Evolutionary conservation across 805 yeast genomes (phyloP).

Genomic region (Lachancea sp.): DNA sequence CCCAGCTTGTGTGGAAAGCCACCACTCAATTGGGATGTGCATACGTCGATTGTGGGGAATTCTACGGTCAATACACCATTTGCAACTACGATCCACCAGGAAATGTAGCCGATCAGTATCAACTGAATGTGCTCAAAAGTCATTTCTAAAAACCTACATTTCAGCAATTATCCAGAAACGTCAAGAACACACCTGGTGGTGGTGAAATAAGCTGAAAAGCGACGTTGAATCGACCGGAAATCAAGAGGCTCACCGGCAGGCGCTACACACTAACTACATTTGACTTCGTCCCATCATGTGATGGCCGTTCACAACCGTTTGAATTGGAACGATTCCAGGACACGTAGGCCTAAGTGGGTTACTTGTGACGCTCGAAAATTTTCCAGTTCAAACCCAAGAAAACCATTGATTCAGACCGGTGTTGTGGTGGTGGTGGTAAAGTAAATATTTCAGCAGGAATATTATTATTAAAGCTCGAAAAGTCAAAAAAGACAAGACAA

Average conservation of each 20-base stretch:
- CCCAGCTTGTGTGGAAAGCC: conserved; percentile 70
- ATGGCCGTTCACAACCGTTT: neutral
- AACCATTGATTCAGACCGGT: no score
- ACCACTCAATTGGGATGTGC: conserved; percentile 69
- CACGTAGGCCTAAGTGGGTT: neutral
- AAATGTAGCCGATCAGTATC: conserved; percentile 43
- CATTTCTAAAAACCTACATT: neutral
- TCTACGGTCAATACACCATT: conserved; percentile 51
- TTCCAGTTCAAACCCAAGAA: neutral
- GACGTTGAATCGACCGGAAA: no score
- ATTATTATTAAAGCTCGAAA: neutral
- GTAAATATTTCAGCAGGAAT: neutral
- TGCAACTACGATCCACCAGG: conserved; percentile 70
- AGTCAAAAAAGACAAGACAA: neutral
- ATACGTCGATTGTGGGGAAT: conserved; percentile 45
- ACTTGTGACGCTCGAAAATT: neutral
- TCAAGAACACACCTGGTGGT: no score
- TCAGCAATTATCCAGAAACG: no score
- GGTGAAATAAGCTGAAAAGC: no score
- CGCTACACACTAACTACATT: neutral
- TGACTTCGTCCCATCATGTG: neutral
- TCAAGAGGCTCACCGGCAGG: no score
- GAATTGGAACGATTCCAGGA: neutral
- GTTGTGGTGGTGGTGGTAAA: no score
- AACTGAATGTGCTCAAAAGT: conserved; percentile 30